Base-by-base conservation (phyloP, 768 basidiomycete genomes). In the Scleroderma bovista region DNA sequence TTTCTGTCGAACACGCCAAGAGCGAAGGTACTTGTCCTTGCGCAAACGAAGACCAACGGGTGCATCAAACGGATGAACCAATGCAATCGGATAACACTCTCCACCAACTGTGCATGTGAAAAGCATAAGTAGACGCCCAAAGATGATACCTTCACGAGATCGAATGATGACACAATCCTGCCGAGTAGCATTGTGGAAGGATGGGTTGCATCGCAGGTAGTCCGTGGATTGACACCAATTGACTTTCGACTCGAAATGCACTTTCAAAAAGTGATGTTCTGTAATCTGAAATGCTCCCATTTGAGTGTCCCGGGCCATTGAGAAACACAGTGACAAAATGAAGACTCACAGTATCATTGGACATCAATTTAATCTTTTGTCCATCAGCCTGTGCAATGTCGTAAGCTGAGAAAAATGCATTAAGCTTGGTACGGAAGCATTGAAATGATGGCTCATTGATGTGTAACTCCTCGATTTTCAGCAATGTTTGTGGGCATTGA, bases 151-250 rank as follows among this genome's bases (percentile, higher is more conserved):
- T 24, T 47, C 44, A 1, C 33, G n/a, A 2, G 55, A 54, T 3
- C 67, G 23, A 19, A 69, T 41, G 22, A 72, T 51, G 12, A 71
- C 56, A 19, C 40, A 55, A 44, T 71, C 65, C 53, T 46, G 51
- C 19, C 54, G 46, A 1, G 46, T 42, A 2, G 11, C 10, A 15
- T 47, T 39, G 40, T 56, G 50, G 43, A 63, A 63, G 6, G 9
- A 3, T 0, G 59, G 59, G 24, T 15, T 53, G 51, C 55, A 62
- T 20, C 49, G 45, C 11, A 60, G 46, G 11, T 46, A 45, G 44
- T 62, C 58, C 4, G 40, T 23, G 10, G 38, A 23, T 33, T 36
- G 8, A 15, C 48, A 17, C 58, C 56, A 56, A 19, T 57, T 44
- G 6, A 62, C 56, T 3, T 24, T 45, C 1, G 61, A 62, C 31